Percentiles rank a stretch among this genome's conserved stretches.
These are phyloP conservation scores for Lobulomyces angularis DNA, from an alignment of 192 early-diverging fungal genomes.

Conservation along the genomic window DNA sequence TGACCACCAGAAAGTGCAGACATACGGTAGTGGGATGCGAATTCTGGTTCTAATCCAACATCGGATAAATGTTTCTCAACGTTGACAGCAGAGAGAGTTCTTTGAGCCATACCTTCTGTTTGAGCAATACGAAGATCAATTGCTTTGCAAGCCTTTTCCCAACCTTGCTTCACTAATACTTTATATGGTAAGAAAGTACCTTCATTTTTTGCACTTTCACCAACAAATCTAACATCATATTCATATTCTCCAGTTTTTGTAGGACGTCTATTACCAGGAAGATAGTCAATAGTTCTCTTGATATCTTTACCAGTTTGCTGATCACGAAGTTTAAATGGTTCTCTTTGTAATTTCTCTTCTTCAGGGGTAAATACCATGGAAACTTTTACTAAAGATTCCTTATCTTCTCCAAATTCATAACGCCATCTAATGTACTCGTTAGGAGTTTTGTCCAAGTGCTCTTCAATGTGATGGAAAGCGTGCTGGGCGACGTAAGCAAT, in stretches of 20 bases:
- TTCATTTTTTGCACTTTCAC: slow-evolving; percentile 1
- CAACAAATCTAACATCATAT: slow-evolving; percentile 11
- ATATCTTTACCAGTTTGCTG: slow-evolving; percentile 29
- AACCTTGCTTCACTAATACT: slow-evolving; percentile 43
- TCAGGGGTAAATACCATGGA: slow-evolving; percentile 54
- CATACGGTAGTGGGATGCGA: slow-evolving; percentile 59
- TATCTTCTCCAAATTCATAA: slow-evolving; percentile 62
- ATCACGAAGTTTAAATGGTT: slow-evolving; percentile 15
- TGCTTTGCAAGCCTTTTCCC: slow-evolving; percentile 29
- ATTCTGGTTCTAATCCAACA: slow-evolving; percentile 63
- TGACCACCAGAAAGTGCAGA: slow-evolving; percentile 63
- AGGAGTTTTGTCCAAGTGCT: slow-evolving; percentile 61
- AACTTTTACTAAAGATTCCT: slow-evolving; percentile 64
- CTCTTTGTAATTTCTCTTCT: slow-evolving; percentile 32
- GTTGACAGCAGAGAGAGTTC: slow-evolving; percentile 13
- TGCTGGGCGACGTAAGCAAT: slow-evolving; percentile 78
- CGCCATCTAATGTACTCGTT: slow-evolving; percentile 76
- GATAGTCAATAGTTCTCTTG: not conserved
- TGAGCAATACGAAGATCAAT: slow-evolving; percentile 10
- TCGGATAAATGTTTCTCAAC: slow-evolving; percentile 63
- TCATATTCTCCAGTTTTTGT: slow-evolving; percentile 12
- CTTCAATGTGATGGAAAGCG: slow-evolving; percentile 76
- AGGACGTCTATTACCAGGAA: slow-evolving; percentile 6
- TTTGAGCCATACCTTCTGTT: not conserved
- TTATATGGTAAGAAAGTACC: slow-evolving; percentile 20